Evolutionary conservation across 2,329 filamentous ascomycete genomes (phyloP), one percentile per base, ranked within the genome.

Genomic region (Leptodontidium sp.): DNA sequence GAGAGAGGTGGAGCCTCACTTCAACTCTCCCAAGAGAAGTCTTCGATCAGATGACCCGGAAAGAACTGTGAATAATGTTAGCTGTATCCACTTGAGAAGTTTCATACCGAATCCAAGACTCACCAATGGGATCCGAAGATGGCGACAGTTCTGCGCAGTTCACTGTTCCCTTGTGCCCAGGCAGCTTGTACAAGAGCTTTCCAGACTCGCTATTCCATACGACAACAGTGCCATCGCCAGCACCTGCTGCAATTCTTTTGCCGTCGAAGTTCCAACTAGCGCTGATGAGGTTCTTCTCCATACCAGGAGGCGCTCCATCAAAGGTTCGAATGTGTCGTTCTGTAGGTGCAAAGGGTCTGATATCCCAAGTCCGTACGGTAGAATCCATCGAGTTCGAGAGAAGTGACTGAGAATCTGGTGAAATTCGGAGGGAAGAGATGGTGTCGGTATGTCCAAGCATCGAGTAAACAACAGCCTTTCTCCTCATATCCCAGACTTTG

Each of bases 131-230:
- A 75, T 98, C 94, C 70, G 91, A 88, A 49, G 88, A 87, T 4
- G 95, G 94, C 61, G 93, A 91, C 78, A 99, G 97, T 74, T 97
- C 91, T 65, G 95, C 95, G 79, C 95, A 94, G 79, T 98, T 99
- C 63, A 98, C 96, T 0, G 93, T 93, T 43, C 95, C 96, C 81
- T 94, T 96, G 80, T 99, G 96, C 0, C 96, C 96, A 0, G 96
- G 96, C 64, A 99, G 85, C 82, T 98, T 98, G 82, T 98, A 97
- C 72, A 97, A 80, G 75, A 99, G 84, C 83, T 97, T 98, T 68
- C 93, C 94, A n/a, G 88, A 92, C 78, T 93, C 90, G 66, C 85
- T 89, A 62, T 96, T 94, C 96, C 96, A 99, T 11, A 98, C 89
- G 15, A 97, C 91, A 21, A 94, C 94, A 8, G 91, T 97, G 32